A percentile compares a stretch with the other conserved stretches of the same genome.
Evolutionary conservation across 2,329 filamentous ascomycete species (phyloP).

Genomic region (Claviceps purpurea): DNA sequence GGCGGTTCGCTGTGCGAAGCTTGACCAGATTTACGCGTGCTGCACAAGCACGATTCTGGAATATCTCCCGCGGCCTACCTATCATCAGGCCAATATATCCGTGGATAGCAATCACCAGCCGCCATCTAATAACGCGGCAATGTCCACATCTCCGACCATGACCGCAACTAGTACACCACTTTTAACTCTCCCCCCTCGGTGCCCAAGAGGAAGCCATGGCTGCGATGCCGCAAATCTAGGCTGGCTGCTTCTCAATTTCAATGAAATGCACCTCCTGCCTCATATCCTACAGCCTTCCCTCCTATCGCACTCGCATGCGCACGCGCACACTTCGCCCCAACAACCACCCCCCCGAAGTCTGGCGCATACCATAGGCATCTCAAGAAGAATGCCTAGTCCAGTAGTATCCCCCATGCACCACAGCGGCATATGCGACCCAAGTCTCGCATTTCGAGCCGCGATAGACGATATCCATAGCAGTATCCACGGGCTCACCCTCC

Average conservation of each 20-base stretch:
- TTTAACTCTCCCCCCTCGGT: constrained; percentile 29
- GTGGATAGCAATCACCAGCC: constrained; percentile 10
- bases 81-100: constrained; percentile 8
- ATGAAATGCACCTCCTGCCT: constrained; percentile 31
- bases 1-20: constrained; percentile 33
- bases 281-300: constrained; percentile 23
- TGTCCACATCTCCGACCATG: constrained; percentile 5
- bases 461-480: constrained; percentile 39
- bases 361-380: constrained; percentile 29
- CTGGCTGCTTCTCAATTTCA: constrained; percentile 39
- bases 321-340: constrained; percentile 4
- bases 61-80: constrained; percentile 24
- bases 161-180: constrained; percentile 6
- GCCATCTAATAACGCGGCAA: constrained; percentile 9
- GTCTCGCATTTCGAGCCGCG: constrained; percentile 30
- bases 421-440: constrained; percentile 35
- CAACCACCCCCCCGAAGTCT: constrained; percentile 25
- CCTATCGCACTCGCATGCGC: constrained; percentile 13
- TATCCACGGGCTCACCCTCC: constrained; percentile 32
- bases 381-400: constrained; percentile 31
- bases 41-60: constrained; percentile 31
- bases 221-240: constrained; percentile 41
- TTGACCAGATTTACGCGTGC: constrained; percentile 35
- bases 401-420: constrained; percentile 27
- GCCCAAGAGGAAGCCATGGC: constrained; percentile 33